Conservation (phyloP, 768 basidiomycete genomes). For the Imleria badia region DNA sequence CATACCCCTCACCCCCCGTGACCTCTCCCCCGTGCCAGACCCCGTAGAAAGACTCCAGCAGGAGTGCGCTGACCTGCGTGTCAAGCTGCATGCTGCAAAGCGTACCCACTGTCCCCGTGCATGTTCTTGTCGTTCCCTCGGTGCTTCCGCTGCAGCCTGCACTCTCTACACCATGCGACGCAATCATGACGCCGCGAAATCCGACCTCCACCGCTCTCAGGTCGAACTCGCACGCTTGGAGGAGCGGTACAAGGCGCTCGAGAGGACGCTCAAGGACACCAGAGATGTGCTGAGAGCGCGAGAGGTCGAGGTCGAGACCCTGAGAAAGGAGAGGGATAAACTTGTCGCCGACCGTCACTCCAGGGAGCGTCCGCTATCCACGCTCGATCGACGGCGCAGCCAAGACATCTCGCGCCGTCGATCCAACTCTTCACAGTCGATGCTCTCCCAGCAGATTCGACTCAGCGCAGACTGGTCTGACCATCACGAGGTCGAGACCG, state of each 20-base stretch:
- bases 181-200: constrained; percentile 55
- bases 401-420: constrained; percentile 26
- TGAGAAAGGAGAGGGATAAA: constrained; percentile 42
- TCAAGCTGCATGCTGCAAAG: constrained; percentile 40
- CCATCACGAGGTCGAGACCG: constrained; percentile 15
- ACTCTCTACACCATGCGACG: constrained; percentile 44
- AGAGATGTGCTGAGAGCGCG: constrained; percentile 55
- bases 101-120: constrained; percentile 33
- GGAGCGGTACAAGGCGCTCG: constrained; percentile 62
- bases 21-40: constrained; percentile 41
- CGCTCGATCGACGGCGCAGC: constrained; percentile 31
- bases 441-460: constrained; percentile 31
- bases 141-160: constrained; percentile 44
- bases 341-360: constrained; percentile 25
- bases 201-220: constrained; percentile 54
- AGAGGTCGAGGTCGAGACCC: constrained; percentile 59
- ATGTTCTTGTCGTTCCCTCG: constrained; percentile 32
- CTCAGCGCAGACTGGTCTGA: constrained; percentile 36
- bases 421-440: constrained; percentile 32
- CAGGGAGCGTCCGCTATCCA: constrained; percentile 19
- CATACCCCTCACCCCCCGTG: constrained; percentile 28
- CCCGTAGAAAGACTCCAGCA: constrained; percentile 38
- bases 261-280: constrained; percentile 63
- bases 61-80: constrained; percentile 46
- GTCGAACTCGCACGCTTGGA: constrained; percentile 55